A percentile compares a stretch with the other conserved stretches of the same genome.
Evolutionary conservation across 2,329 filamentous ascomycete species (phyloP).

Genomic region (Xylaria sp.): DNA sequence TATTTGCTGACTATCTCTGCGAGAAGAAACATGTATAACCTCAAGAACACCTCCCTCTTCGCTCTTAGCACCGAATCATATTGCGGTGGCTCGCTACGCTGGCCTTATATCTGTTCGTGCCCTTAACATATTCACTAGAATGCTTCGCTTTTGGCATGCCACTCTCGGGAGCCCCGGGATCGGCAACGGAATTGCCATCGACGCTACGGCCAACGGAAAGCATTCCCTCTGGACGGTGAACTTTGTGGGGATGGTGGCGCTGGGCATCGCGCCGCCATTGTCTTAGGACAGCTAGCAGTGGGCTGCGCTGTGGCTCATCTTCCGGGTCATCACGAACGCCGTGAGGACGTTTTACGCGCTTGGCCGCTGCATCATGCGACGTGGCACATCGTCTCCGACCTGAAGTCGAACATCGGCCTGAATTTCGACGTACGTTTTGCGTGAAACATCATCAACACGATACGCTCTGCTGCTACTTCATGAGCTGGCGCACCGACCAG

Average conservation of each 20-base stretch:
- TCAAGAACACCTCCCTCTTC: conserved; percentile 65
- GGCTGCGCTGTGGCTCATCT: conserved; percentile 70
- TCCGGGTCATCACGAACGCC: conserved; percentile 75
- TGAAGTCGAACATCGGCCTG: conserved; percentile 66
- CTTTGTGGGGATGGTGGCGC: conserved; percentile 69
- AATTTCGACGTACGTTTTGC: conserved; percentile 70
- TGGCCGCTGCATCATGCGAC: conserved; percentile 71
- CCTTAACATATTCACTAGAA: conserved; percentile 71
- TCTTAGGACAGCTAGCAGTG: conserved; percentile 66
- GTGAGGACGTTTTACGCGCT: conserved; percentile 70
- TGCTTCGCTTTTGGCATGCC: conserved; percentile 71
- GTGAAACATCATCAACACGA: conserved; percentile 64
- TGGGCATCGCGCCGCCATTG: conserved; percentile 70
- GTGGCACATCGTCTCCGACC: conserved; percentile 69
- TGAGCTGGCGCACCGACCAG: conserved; percentile 56
- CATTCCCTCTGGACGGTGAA: conserved; percentile 70
- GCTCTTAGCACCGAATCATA: conserved; percentile 66
- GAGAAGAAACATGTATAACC: conserved; percentile 62
- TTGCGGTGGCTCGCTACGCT: conserved; percentile 68
- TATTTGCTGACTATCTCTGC: neutral
- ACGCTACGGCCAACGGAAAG: conserved; percentile 22
- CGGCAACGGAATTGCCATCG: conserved; percentile 6
- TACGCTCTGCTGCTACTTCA: conserved; percentile 54
- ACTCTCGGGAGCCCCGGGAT: conserved; percentile 60
- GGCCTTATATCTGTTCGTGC: conserved; percentile 68